Evolutionary conservation across 768 basidiomycete species (phyloP).

Genomic region (Lyophyllum semitale): DNA sequence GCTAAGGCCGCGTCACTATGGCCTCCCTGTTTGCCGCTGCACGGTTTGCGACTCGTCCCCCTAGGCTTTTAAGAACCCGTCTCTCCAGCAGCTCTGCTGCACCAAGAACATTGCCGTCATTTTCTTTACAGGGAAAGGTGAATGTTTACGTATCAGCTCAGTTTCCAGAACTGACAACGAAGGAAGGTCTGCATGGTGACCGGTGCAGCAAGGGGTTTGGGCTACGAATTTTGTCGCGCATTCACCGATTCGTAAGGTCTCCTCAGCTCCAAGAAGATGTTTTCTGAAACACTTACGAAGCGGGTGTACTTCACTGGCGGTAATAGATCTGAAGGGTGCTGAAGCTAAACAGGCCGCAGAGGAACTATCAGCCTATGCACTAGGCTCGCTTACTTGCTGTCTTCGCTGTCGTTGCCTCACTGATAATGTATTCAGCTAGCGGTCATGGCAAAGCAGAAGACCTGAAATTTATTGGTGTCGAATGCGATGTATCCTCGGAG

Average conservation of each 20-base stretch:
- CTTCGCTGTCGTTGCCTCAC: not conserved
- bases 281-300: conserved; percentile 34
- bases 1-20: not conserved
- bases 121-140: conserved; percentile 82
- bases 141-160: not conserved
- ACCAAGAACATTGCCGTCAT: conserved; percentile 64
- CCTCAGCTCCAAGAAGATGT: not conserved
- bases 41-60: conserved; percentile 1
- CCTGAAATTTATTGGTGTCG: conserved; percentile 71
- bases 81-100: conserved; percentile 5
- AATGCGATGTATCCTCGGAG: conserved; percentile 89
- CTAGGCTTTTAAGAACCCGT: not conserved
- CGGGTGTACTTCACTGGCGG: conserved; percentile 77
- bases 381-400: conserved; percentile 14
- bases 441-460: conserved; percentile 56
- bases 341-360: conserved; percentile 70
- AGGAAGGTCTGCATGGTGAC: conserved; percentile 87
- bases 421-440: conserved; percentile 42
- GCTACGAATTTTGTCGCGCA: conserved; percentile 87
- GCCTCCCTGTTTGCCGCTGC: not conserved
- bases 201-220: conserved; percentile 90
- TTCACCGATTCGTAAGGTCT: conserved; percentile 78
- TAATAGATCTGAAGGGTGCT: conserved; percentile 77
- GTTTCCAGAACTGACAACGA: conserved; percentile 2
- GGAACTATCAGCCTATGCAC: conserved; percentile 51